Conservation (phyloP, 2,329 filamentous ascomycete species). For the Leptographium flavum region DNA sequence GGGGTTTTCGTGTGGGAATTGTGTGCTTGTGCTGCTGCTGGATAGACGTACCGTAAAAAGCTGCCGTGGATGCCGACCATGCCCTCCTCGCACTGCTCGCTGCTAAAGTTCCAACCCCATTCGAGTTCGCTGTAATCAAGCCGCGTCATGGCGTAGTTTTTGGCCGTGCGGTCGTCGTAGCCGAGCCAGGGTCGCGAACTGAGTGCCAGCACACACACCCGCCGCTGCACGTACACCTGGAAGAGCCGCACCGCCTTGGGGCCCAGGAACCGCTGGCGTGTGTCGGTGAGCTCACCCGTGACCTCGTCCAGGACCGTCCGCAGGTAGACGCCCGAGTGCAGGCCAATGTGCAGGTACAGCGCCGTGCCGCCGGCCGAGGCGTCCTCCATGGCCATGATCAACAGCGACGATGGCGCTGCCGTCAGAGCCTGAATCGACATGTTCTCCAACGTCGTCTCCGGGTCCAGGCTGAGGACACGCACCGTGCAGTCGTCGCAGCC, state of each 20-base stretch:
- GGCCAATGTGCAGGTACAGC: slow-evolving; percentile 86
- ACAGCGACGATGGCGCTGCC: slow-evolving; percentile 73
- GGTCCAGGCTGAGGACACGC: slow-evolving; percentile 77
- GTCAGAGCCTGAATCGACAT: slow-evolving; percentile 91
- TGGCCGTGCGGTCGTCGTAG: slow-evolving; percentile 77
- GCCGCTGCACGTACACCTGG: slow-evolving; percentile 73
- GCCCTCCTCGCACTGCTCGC: slow-evolving; percentile 82
- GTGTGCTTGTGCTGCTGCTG: no score
- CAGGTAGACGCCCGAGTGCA: slow-evolving; percentile 91
- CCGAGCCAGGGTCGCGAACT: slow-evolving; percentile 94
- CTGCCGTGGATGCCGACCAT: slow-evolving; percentile 89
- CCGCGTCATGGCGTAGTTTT: slow-evolving; percentile 82
- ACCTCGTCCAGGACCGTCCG: slow-evolving; percentile 90
- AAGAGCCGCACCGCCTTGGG: slow-evolving; percentile 83
- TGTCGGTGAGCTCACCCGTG: slow-evolving; percentile 90
- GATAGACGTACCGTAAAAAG: slow-evolving; percentile 56
- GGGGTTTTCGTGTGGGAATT: slow-evolving; percentile 4
- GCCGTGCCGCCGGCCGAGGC: slow-evolving; percentile 79
- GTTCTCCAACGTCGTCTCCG: slow-evolving; percentile 79
- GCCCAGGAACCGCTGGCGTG: slow-evolving; percentile 84
- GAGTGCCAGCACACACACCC: slow-evolving; percentile 74
- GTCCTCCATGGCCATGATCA: slow-evolving; percentile 92
- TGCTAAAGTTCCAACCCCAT: slow-evolving; percentile 94
- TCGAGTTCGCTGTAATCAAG: slow-evolving; percentile 78
- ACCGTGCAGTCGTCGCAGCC: slow-evolving; percentile 96